Evolutionary conservation across 2,329 filamentous ascomycete genomes (phyloP), one percentile per base, ranked within the genome.

Genomic region (Clathrospora elynae): DNA sequence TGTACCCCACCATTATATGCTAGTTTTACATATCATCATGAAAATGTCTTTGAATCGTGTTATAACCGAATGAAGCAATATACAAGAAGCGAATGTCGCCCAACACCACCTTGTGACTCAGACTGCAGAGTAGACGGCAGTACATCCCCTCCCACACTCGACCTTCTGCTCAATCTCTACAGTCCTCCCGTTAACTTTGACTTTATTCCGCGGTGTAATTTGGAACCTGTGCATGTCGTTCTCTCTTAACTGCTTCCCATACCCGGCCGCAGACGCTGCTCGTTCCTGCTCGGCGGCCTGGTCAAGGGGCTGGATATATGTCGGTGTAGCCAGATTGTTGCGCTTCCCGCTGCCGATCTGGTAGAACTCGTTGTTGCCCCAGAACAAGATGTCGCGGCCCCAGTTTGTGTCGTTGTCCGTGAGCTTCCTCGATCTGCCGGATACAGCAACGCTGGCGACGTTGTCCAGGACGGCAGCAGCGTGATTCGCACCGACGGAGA

Each of bases 331-430:
- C 7, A 87, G 65, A 63, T 97, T 97, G 61, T 83, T 93, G 49
- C 92, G 77, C 75, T 87, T 95, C 18, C 93, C 91, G 1, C 87
- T 96, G 9, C 93, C 93, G 17, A 99, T 81, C 72, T 99, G 93
- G 70, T 87, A 96, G 66, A 86, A 82, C 73, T 97, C 91, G 62
- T 97, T 99, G 38, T 90, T 90, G 49, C 93, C 93, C 89, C 91
- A 99, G 77, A 89, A 95, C 1, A 97, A 69, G 19, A 91, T 85
- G 66, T 97, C 93, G 4, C 87, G 84, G 34, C 93, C 93, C 82
- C 85, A 96, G 66, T 93, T 91, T 1, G 85, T 89, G 60, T 90
- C 87, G 53, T 88, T 86, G 26, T 81, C 74, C 1, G 65, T 66
- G n/a, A 61, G 48, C 14, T 50, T 49, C 10, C 36, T 50, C 58